These are phyloP conservation scores for Corchorus capsularis DNA, from an alignment of 345 rosid species.

Conservation along the genomic window DNA sequence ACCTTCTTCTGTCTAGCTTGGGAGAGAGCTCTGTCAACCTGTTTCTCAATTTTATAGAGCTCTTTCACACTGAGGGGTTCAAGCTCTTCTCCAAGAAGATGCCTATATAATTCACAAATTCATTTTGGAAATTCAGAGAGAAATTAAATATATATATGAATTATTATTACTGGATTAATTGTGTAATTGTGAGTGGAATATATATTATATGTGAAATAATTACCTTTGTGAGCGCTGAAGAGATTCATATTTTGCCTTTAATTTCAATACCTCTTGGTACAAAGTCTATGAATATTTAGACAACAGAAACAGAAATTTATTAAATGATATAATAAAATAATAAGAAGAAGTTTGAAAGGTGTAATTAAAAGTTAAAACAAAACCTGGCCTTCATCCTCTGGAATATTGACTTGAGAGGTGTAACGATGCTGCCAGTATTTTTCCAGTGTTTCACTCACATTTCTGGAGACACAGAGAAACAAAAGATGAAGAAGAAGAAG, in stretches of 20 bases:
- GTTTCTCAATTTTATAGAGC: constrained; percentile 46
- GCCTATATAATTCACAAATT: constrained; percentile 16
- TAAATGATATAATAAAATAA: no score
- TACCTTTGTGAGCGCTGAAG: constrained; percentile 39
- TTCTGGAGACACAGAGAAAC: not conserved
- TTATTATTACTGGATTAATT: no score
- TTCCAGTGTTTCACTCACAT: constrained; percentile 27
- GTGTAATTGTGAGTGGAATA: not conserved
- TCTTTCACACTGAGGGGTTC: constrained; percentile 35
- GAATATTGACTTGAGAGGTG: constrained; percentile 14
- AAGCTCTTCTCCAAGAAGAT: constrained; percentile 46
- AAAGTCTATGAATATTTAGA: constrained; percentile 26
- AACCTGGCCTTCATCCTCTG: constrained; percentile 30
- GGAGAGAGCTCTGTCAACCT: constrained; percentile 40
- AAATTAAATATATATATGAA: no score
- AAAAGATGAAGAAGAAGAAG: not conserved
- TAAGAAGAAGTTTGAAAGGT: no score
- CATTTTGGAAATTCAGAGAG: no score
- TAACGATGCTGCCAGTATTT: constrained; percentile 35
- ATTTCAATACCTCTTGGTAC: constrained; percentile 30
- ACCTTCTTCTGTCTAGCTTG: constrained; percentile 44
- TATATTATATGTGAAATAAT: not conserved
- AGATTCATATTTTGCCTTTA: constrained; percentile 40
- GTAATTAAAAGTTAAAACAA: not conserved
- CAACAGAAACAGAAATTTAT: not conserved